Conservation (phyloP, 805 yeast species). For the Spathaspora gorwiae region DNA sequence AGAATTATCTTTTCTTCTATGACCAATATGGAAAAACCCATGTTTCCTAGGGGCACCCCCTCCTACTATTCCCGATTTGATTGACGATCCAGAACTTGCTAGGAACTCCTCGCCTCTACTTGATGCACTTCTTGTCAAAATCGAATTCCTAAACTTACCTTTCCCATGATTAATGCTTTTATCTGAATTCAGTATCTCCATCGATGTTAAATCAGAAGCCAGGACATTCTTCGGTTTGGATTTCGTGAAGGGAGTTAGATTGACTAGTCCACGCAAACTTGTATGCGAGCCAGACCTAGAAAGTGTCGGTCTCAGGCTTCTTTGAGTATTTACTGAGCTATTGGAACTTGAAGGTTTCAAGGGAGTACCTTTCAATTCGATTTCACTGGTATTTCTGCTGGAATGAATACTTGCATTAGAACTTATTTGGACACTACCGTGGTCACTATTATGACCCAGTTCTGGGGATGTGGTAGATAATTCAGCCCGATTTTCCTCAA, state of each 20-base stretch:
- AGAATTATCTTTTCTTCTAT: conserved; percentile 6
- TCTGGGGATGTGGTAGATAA: too few relatives aligned
- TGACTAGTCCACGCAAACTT: conserved; percentile 21
- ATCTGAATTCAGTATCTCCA: conserved; percentile 8
- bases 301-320: conserved; percentile 2
- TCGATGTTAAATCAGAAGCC: conserved; percentile 7
- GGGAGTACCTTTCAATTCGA: not conserved
- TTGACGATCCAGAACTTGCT: conserved; percentile 5
- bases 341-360: conserved; percentile 2
- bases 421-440: too few relatives aligned
- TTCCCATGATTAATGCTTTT: not conserved
- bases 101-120: conserved; percentile 6
- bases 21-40: conserved; percentile 17
- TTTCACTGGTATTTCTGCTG: not conserved
- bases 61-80: conserved; percentile 3
- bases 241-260: conserved; percentile 29
- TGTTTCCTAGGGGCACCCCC: conserved; percentile 10
- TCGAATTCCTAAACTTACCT: conserved; percentile 3
- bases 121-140: conserved; percentile 5
- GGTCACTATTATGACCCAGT: too few relatives aligned
- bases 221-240: conserved; percentile 7
- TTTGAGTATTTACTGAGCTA: conserved; percentile 8
- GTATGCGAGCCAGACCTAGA: conserved; percentile 4
- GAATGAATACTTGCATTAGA: not conserved
- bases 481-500: too few relatives aligned